Conservation (phyloP, 257 asterid species). For the Cordia subcordata region DNA sequence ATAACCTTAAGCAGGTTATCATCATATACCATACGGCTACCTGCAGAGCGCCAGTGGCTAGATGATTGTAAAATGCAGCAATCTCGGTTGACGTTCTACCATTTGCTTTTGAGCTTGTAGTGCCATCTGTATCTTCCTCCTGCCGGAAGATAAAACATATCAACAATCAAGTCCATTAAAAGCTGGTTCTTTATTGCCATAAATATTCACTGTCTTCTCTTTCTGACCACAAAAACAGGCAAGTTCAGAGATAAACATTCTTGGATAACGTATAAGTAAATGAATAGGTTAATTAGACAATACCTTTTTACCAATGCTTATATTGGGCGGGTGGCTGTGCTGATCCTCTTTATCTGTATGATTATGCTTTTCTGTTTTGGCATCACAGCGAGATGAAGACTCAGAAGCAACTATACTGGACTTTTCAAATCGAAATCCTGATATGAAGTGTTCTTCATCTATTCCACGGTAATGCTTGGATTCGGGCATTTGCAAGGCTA, state of each 20-base stretch:
- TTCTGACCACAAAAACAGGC: no score
- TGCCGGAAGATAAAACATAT: constrained; percentile 1
- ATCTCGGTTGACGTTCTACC: constrained; percentile 11
- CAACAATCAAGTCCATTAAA: background rate
- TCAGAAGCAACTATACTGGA: constrained; percentile 8
- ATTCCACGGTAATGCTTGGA: constrained; percentile 1
- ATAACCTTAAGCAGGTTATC: background rate
- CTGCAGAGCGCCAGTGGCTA: constrained; percentile 17
- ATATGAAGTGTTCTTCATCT: constrained; percentile 6
- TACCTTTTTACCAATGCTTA: constrained; percentile 7
- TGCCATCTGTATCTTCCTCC: constrained; percentile 6
- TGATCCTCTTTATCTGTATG: constrained; percentile 1
- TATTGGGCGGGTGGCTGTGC: background rate
- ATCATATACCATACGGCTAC: constrained; percentile 1
- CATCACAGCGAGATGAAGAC: background rate
- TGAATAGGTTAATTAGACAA: background rate
- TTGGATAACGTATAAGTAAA: no score
- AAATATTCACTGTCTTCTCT: background rate
- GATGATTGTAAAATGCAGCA: constrained; percentile 7
- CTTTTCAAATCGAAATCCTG: constrained; percentile 7
- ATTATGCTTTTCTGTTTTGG: background rate
- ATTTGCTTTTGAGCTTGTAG: constrained; percentile 3
- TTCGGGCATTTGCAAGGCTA: background rate
- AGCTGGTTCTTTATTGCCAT: background rate
- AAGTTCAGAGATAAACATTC: no score